phyloP scores from a whole-genome alignment of 2,329 filamentous ascomycete genomes.

The Setomelanomma holmii region DNA sequence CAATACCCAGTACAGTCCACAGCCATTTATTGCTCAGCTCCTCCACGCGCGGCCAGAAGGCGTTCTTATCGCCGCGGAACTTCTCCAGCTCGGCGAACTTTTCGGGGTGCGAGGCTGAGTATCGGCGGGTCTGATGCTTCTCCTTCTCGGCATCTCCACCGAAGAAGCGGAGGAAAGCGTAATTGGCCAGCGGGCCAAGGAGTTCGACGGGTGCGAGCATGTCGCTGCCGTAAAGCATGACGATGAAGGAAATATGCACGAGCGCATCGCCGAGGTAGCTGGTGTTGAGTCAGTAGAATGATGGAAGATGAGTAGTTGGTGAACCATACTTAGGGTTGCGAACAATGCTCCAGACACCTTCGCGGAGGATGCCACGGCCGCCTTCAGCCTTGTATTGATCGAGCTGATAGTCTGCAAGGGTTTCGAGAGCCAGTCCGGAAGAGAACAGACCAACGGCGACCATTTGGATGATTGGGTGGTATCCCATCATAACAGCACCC shows the following conservation, averaged over 20 bases:
- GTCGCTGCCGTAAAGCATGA: conserved; percentile 63
- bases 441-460: conserved; percentile 63
- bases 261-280: conserved; percentile 69
- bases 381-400: conserved; percentile 57
- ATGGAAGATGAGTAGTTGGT: background rate
- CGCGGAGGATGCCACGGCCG: conserved; percentile 55
- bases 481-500: conserved; percentile 46
- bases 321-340: conserved; percentile 66
- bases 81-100: conserved; percentile 62
- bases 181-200: conserved; percentile 65
- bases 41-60: conserved; percentile 63
- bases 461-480: conserved; percentile 46
- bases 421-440: conserved; percentile 63
- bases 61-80: conserved; percentile 63
- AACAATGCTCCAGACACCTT: conserved; percentile 69
- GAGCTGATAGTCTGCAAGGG: conserved; percentile 64
- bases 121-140: conserved; percentile 59
- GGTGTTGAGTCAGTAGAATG: conserved; percentile 2
- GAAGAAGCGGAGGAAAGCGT: conserved; percentile 64
- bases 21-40: conserved; percentile 65
- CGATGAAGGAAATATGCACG: conserved; percentile 65
- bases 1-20: conserved; percentile 60
- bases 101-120: conserved; percentile 56
- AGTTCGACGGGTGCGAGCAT: conserved; percentile 63
- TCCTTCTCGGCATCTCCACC: conserved; percentile 66